phyloP scores from a whole-genome alignment of 164 flowering plant species.

The Sextonia rubra region DNA sequence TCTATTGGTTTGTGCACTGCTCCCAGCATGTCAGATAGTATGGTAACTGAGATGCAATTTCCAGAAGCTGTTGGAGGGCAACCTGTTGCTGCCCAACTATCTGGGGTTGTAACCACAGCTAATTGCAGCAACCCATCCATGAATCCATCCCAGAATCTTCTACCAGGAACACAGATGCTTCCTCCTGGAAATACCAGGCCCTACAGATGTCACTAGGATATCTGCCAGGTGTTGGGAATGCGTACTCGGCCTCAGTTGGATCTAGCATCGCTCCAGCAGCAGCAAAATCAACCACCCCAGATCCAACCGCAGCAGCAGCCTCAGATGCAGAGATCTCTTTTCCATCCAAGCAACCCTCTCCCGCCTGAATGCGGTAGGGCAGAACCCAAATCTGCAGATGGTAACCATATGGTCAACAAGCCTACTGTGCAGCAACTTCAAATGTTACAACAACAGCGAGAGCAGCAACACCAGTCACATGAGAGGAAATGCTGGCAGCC shows the following conservation, averaged over 20 bases:
- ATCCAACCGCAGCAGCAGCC: constrained; percentile 29
- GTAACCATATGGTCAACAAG: constrained; percentile 56
- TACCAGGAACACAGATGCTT: constrained; percentile 43
- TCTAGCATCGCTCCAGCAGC: constrained; percentile 44
- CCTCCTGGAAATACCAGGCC: constrained; percentile 67
- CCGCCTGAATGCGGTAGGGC: constrained; percentile 48
- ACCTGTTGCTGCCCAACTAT: constrained; percentile 39
- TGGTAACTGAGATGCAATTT: constrained; percentile 48
- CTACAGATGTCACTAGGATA: constrained; percentile 72
- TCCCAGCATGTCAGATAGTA: constrained; percentile 27
- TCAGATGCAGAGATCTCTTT: constrained; percentile 64
- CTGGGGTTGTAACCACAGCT: constrained; percentile 39
- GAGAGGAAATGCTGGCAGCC: constrained; percentile 59
- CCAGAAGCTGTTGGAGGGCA: constrained; percentile 51
- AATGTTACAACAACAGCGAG: constrained; percentile 56
- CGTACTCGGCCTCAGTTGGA: constrained; percentile 55
- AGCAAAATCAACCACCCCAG: constrained; percentile 37
- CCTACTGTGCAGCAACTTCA: constrained; percentile 53
- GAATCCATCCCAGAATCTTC: constrained; percentile 37
- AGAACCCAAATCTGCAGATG: constrained; percentile 49
- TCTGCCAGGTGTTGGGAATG: constrained; percentile 44
- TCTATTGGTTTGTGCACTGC: constrained; percentile 36
- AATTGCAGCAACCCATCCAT: constrained; percentile 30
- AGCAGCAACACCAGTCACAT: constrained; percentile 20
- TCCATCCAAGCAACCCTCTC: constrained; percentile 52